Evolutionary conservation across 176 grass and related monocot genomes (phyloP).

Genomic region (Phyllostachys edulis): DNA sequence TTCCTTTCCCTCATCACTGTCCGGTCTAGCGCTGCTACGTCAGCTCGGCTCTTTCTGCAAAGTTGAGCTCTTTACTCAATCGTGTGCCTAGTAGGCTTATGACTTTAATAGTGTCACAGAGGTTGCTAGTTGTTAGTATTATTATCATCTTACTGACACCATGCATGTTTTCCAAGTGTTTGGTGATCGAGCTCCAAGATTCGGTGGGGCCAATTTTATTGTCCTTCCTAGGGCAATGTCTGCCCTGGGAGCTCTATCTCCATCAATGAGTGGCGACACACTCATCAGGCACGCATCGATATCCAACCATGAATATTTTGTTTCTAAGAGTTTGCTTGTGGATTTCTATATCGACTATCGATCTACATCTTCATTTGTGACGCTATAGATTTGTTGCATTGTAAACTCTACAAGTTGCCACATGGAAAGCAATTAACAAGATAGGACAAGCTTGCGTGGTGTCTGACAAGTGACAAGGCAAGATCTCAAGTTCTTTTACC

Average conservation of each 20-base stretch:
- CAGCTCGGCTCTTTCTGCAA: background rate
- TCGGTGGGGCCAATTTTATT: background rate
- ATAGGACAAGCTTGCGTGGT: background rate
- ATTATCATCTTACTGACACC: background rate
- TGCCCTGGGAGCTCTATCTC: background rate
- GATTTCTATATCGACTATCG: background rate
- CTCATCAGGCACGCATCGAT: background rate
- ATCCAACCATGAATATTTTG: background rate
- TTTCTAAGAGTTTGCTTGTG: background rate
- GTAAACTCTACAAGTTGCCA: background rate
- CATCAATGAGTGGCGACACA: background rate
- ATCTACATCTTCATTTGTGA: background rate
- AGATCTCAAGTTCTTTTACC: background rate
- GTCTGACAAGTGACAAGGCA: background rate
- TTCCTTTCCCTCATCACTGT: constrained; percentile 2
- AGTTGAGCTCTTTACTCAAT: background rate
- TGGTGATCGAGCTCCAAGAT: background rate
- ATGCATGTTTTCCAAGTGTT: background rate
- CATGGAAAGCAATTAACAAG: background rate
- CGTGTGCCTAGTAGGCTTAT: background rate
- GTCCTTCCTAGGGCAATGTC: background rate
- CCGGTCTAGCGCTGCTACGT: constrained; percentile 1
- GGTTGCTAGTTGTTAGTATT: background rate
- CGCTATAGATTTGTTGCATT: background rate
- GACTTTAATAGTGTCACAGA: background rate